A percentile compares a stretch with the other conserved stretches of the same genome.
Evolutionary conservation across 2,329 filamentous ascomycete species (phyloP).

Genomic region (Fusarium sp.): DNA sequence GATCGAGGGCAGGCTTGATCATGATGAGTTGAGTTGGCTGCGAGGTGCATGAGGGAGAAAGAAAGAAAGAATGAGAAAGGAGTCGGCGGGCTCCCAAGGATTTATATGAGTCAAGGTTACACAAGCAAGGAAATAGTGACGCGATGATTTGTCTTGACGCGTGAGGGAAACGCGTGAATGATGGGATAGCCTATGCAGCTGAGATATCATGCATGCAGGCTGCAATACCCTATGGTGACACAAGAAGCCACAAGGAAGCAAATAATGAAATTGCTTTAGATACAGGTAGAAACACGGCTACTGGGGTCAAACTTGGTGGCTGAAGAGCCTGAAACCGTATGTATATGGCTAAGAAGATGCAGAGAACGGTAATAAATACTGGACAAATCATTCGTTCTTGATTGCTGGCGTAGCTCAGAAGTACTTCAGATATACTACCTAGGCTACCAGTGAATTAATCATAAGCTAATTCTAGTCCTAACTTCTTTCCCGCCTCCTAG

Average conservation of each 20-base stretch:
- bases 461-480: background rate
- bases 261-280: background rate
- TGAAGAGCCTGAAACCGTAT: background rate
- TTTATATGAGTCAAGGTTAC: background rate
- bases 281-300: background rate
- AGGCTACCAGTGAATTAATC: no score
- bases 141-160: background rate
- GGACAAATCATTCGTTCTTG: no score
- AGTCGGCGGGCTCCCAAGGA: background rate
- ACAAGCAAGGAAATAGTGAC: background rate
- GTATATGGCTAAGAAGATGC: rapidly evolving
- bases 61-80: background rate
- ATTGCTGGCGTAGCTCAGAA: background rate
- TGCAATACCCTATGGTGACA: no score
- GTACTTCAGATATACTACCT: no score
- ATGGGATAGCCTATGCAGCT: background rate
- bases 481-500: background rate
- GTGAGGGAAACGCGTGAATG: background rate
- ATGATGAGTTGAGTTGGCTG: background rate
- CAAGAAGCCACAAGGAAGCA: background rate
- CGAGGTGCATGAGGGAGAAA: background rate
- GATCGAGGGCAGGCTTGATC: background rate
- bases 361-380: rapidly evolving
- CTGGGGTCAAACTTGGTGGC: background rate
- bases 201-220: background rate